Base-by-base conservation (phyloP, 495 filamentous ascomycete species). In the Talaromyces ruber region DNA sequence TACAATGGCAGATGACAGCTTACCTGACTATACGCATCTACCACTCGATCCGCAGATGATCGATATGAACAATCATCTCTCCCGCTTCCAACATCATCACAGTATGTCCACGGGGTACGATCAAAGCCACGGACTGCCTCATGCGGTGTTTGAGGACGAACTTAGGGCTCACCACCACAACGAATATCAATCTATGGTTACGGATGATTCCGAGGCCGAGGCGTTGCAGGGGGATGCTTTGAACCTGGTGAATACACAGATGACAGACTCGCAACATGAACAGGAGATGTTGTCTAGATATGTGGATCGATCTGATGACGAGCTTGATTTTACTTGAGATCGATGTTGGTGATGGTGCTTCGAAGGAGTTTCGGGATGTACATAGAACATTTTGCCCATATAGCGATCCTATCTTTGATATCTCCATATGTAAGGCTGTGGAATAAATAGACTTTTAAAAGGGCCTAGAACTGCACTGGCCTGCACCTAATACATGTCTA, bases 1-100 rank as follows among this genome's bases (percentile, higher is more conserved):
- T 32, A 68, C 63, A 21, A 30, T 25, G 4, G 30, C 30, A 29
- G 57, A 71, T 1, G 75, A 76, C 53, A 66, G 71, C 12, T 75
- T 80, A 61, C 63, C 68, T 39, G 73, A 72, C 52, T 80, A 76
- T 61, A 69, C 69, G 3, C 68, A 71, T 51, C 69, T 79, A 68
- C 76, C 77, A 26, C 67, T 80, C 2, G 77, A 80, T 47, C 76
- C 77, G 18, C 76, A 78, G 39, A 80, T 80, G 12, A 79, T 80
- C 61, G 72, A 76, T 30, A 65, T 74, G 25, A 70, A 78, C 52
- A 71, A 72, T 56, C 76, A 76, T 24, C 68, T 79, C 2, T 67
- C 74, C 34, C 70, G 71, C 22, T 76, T 71, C 43, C 74, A 73
- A 54, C 68, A 73, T 29, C 76, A 78, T 28, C 72, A 75, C 37